phyloP scores from a whole-genome alignment of 1,139 yeast genomes.

The Pichia sp. region DNA sequence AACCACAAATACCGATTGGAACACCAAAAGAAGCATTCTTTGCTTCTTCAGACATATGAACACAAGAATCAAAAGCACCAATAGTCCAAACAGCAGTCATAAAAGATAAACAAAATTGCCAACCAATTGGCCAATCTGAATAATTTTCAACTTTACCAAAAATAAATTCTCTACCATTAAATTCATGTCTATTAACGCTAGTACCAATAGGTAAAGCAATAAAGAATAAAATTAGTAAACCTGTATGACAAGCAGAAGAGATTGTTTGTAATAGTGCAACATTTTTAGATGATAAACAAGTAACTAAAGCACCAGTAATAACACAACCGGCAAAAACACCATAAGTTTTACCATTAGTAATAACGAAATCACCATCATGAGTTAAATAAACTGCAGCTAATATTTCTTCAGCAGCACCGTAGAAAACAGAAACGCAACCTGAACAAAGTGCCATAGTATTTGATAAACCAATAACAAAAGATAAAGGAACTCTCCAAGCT shows the following conservation, averaged over 20 bases:
- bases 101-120: conserved; percentile 55
- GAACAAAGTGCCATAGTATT: conserved; percentile 53
- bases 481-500: conserved; percentile 35
- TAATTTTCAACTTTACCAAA: conserved; percentile 52
- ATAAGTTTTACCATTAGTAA: conserved; percentile 43
- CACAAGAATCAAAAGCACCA: conserved; percentile 64
- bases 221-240: conserved; percentile 48
- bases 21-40: conserved; percentile 56
- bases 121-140: conserved; percentile 56
- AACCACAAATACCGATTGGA: conserved; percentile 55
- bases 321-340: conserved; percentile 52
- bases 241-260: conserved; percentile 50
- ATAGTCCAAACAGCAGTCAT: conserved; percentile 59
- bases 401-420: conserved; percentile 51
- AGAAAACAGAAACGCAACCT: conserved; percentile 52
- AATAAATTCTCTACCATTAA: conserved; percentile 41
- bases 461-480: conserved; percentile 53
- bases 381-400: conserved; percentile 45
- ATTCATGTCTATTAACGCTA: conserved; percentile 21
- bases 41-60: conserved; percentile 69
- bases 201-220: conserved; percentile 66
- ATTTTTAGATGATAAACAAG: conserved; percentile 45
- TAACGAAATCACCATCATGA: conserved; percentile 40
- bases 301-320: conserved; percentile 38
- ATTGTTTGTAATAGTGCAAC: conserved; percentile 55